Percentiles rank a stretch among this genome's conserved stretches.
These are phyloP conservation scores for Puccinia coronata DNA, from an alignment of 1,284 basidiomycete species.

Conservation along the genomic window DNA sequence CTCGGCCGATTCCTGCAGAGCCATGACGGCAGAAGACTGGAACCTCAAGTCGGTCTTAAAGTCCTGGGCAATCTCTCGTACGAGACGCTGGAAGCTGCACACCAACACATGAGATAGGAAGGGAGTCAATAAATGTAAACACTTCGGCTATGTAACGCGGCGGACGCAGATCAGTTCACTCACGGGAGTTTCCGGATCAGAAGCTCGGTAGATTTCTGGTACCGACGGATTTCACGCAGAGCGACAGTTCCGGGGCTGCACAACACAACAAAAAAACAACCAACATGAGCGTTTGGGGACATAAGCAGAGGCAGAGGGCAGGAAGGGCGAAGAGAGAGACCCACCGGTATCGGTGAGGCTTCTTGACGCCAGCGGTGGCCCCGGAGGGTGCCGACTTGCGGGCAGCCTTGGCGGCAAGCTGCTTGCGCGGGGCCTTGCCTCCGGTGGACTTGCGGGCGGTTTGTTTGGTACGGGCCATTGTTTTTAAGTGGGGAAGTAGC, in stretches of 20 bases:
- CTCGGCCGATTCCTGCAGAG: slow-evolving; percentile 82
- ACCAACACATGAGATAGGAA: neutral
- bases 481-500: too few species aligned
- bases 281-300: too few species aligned
- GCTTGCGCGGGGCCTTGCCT: slow-evolving; percentile 67
- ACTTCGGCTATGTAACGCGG: neutral
- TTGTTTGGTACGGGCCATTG: slow-evolving; percentile 61
- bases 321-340: slow-evolving; percentile 57
- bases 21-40: slow-evolving; percentile 75
- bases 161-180: neutral
- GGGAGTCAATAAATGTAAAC: slow-evolving; percentile 27
- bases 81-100: slow-evolving; percentile 55
- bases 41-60: slow-evolving; percentile 68
- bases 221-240: slow-evolving; percentile 56
- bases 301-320: neutral
- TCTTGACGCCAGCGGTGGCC: slow-evolving; percentile 61
- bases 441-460: slow-evolving; percentile 70
- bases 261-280: neutral
- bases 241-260: slow-evolving; percentile 56
- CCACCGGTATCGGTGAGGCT: slow-evolving; percentile 71
- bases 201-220: slow-evolving; percentile 61
- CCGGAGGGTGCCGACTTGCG: slow-evolving; percentile 61
- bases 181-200: slow-evolving; percentile 67
- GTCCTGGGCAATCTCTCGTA: slow-evolving; percentile 61
- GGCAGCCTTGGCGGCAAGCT: slow-evolving; percentile 64